Base-by-base conservation (phyloP, 306 rosid species). In the Quercus aquifolioides region DNA sequence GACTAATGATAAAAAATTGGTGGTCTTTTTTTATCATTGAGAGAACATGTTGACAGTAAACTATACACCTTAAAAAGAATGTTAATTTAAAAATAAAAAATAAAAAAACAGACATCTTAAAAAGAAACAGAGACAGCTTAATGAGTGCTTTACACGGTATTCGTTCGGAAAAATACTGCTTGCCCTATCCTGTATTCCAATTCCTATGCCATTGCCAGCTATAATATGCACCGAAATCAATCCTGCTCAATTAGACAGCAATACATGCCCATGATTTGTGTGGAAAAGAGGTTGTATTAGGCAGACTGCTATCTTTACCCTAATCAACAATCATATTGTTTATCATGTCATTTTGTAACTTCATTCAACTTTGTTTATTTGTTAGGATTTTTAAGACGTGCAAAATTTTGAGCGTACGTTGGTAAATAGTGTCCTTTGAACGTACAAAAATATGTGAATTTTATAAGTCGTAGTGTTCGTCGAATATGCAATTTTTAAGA, bases 71-170 rank as follows among this genome's bases (percentile, higher is more conserved):
- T 19, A 31, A 33, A 49, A 33, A 60, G 10, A 55, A 43, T 8
- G 12, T 8, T 41, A 41, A 41, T 41, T 35, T 5, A 35, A 35
- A 35, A 5, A 0, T 5, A 35, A 35, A 1, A 1, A 6, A 35
- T 6, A 1, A 38, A 38, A 35, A 38, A 38, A 38, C 10, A 14
- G n/a, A 63, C 69, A 26, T 6, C 11, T 67, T 19, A 18, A 33
- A 49, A 51, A 35, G 15, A 55, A 55, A 30, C 10, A 69, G 6
- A 31, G 71, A n/a, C 21, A 18, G 77, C 20, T 63, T 73, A 33
- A 68, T 20, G 69, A 70, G 80, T 58, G 74, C 70, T 60, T 79
- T 30, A 38, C 83, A 69, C 77, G 78, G 80, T 71, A 12, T 78
- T 38, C 13, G 20, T 55, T 1, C 1, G 31, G 15, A 60, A 12